These are phyloP conservation scores for Xylaria sp. DNA, from an alignment of 2,329 filamentous ascomycete genomes.

Conservation along the genomic window DNA sequence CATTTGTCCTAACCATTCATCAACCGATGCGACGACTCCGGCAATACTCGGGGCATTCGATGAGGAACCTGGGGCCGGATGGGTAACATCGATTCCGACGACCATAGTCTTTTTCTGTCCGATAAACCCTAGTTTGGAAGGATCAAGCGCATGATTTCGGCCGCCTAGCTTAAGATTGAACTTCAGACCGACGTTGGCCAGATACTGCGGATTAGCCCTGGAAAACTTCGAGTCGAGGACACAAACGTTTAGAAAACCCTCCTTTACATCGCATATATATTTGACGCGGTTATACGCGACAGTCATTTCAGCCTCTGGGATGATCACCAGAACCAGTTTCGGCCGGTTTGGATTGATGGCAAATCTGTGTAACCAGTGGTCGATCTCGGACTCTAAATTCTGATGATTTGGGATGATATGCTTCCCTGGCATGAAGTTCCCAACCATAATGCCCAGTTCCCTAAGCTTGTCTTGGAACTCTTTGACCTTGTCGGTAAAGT, in stretches of 20 bases:
- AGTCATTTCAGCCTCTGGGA: constrained; percentile 10
- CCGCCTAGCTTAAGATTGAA: constrained; percentile 26
- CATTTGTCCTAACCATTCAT: constrained; percentile 78
- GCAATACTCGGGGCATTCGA: constrained; percentile 58
- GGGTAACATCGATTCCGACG: constrained; percentile 87
- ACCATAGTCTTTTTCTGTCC: constrained; percentile 79
- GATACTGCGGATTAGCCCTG: constrained; percentile 10
- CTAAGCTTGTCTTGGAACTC: constrained; percentile 17
- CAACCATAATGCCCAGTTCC: constrained; percentile 12
- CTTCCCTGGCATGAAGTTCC: constrained; percentile 10
- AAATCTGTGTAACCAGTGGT: constrained; percentile 1
- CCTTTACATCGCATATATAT: not conserved
- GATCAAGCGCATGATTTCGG: constrained; percentile 14
- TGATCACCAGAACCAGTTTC: constrained; percentile 19
- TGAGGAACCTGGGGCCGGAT: constrained; percentile 78
- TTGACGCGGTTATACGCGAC: constrained; percentile 16
- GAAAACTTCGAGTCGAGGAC: constrained; percentile 23
- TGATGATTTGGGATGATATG: constrained; percentile 3
- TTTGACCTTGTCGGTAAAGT: constrained; percentile 9
- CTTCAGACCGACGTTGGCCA: constrained; percentile 20
- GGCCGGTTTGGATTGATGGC: not conserved
- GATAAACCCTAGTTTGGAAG: constrained; percentile 41
- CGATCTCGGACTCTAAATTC: constrained; percentile 6
- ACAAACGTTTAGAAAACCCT: constrained; percentile 11
- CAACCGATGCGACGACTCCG: constrained; percentile 80